Evolutionary conservation across 2,329 filamentous ascomycete species (phyloP), one percentile per base, ranked within the genome.

Genomic region (Diaporthe caulivora): DNA sequence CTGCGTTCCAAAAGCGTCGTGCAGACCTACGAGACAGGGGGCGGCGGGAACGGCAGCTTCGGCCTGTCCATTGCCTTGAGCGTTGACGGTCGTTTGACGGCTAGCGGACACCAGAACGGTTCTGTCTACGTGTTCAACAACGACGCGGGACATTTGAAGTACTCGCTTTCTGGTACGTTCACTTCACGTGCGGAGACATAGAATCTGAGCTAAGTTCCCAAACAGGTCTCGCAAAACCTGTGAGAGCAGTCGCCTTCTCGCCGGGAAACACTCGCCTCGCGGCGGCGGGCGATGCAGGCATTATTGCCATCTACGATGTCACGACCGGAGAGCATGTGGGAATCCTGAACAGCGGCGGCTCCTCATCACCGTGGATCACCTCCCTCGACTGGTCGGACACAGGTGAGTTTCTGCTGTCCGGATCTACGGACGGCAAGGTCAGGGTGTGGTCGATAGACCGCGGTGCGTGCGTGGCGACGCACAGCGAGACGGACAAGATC

Each of bases 111-210:
- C 83, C 94, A 98, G 81, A 98, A 94, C 79, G 97, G 97, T 21
- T 92, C 92, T 17, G 90, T 98, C 76, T 98, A 98, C 84, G 91
- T 99, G 75, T 99, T 98, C 87, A 95, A 95, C 86, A 98, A 98
- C 79, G 92, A 95, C 77, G 95, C 93, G 0, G 94, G 94, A 4
- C 91, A 94, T 70, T 90, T 99, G 78, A 87, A 94, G 17, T 96
- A 98, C 83, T 97, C 95, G 10, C 86, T 99, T 31, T 92, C 94
- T 71, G 92, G 94, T 94, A 85, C 75, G 87, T 79, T 4, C n/a
- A 15, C 34, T 15, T 5, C 18, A 44, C 40, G 8, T 51, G 34
- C 40, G 21, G 18, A 15, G 21, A 17, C 13, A 53, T 26, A 29
- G 15, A 13, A 15, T 21, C n/a, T 2, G 26, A n/a, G n/a, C 62